Evolutionary conservation across 495 filamentous ascomycete species (phyloP), one percentile per base, ranked within the genome.

Genomic region (Xylaria curta): DNA sequence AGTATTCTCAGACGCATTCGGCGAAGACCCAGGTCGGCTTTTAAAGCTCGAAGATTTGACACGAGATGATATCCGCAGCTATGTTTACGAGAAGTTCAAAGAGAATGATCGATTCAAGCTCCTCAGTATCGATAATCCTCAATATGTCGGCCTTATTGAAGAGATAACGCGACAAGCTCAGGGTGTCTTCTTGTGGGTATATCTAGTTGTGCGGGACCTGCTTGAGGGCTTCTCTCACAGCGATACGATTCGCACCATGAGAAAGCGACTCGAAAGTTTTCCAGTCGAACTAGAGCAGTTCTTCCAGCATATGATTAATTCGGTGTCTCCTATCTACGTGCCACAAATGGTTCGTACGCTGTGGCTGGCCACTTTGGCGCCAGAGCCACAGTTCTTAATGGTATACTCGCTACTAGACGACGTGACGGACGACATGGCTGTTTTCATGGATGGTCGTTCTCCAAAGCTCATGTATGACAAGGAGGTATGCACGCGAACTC

Each of bases 101-200:
- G 42, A 47, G 13, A 15, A 74, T 60, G 17, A 47, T 13, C 67
- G 44, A 21, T 77, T 66, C 47, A 28, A 17, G 59, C 33, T 42
- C 2, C 67, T 69, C 40, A 24, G 49, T 13, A 1, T 5, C 4
- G 15, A 46, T 2, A 44, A 54, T 31, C n/a, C 33, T 26, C 58
- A 67, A 3, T 63, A 61, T 19, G 2, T 49, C 15, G 12, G 17
- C 2, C 65, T 84, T 0, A 40, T 78, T 12, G 17, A 70, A 2
- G 72, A 79, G 7, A 70, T 86, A n/a, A 70, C 77, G 0, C 4
- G 68, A 1, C 78, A 66, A 60, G 76, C 83, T 6, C 49, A 76
- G 10, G 84, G 84, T 12, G 83, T 85, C 2, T 85, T 85, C 64
- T 73, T 84, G 15, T 85, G 85, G 84, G 78, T 82, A 4, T 72